A percentile compares a stretch with the other conserved stretches of the same genome.
These are phyloP conservation scores for Oemleria cerasiformis DNA, from an alignment of 306 rosid genomes.

Conservation along the genomic window DNA sequence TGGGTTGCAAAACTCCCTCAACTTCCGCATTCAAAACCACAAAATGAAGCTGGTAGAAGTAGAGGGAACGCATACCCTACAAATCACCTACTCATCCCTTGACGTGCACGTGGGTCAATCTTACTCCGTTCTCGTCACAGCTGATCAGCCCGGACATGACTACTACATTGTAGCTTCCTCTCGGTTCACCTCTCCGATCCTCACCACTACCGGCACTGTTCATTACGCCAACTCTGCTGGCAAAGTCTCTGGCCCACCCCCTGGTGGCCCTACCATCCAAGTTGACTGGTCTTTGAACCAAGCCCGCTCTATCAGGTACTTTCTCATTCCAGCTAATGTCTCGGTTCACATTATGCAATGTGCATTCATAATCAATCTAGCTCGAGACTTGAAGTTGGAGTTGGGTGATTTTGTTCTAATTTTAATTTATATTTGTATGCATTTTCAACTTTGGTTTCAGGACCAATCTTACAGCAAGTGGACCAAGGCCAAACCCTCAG, in stretches of 20 bases:
- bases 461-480: slow-evolving; percentile 97
- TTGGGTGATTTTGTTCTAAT: no score
- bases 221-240: slow-evolving; percentile 83
- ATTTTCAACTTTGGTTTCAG: slow-evolving; percentile 35
- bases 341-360: not conserved
- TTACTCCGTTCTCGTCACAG: slow-evolving; percentile 77
- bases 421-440: not conserved
- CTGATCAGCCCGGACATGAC: slow-evolving; percentile 84
- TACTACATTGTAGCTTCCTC: slow-evolving; percentile 73
- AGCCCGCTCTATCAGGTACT: slow-evolving; percentile 91
- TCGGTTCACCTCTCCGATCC: slow-evolving; percentile 56
- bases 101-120: slow-evolving; percentile 94
- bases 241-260: slow-evolving; percentile 73
- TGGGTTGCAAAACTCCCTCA: slow-evolving; percentile 81
- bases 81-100: slow-evolving; percentile 74
- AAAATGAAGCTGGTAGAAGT: slow-evolving; percentile 84
- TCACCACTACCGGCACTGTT: slow-evolving; percentile 69
- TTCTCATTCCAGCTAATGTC: not conserved
- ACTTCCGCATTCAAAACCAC: slow-evolving; percentile 85
- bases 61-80: slow-evolving; percentile 95
- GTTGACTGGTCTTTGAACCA: slow-evolving; percentile 97
- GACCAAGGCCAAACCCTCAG: slow-evolving; percentile 98
- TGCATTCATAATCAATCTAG: not conserved
- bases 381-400: no score
- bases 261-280: slow-evolving; percentile 99